phyloP scores from a whole-genome alignment of 257 asterid genomes.

The Dorcoceras hygrometricum region DNA sequence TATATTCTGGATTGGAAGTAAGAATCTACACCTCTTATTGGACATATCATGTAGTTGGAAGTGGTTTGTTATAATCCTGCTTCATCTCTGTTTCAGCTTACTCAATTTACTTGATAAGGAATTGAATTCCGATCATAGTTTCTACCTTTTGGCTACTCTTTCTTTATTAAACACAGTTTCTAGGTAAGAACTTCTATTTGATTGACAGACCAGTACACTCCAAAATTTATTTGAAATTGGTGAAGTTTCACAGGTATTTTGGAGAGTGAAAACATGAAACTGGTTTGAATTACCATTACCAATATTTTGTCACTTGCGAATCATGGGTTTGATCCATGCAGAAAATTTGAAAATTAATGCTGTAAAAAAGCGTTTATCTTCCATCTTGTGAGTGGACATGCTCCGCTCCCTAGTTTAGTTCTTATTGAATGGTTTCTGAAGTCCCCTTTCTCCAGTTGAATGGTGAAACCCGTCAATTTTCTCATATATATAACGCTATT shows the following conservation, averaged over 20 bases:
- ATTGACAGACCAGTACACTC: neutral
- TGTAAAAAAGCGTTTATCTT: neutral
- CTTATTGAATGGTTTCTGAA: slow-evolving; percentile 4
- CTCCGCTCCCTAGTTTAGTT: slow-evolving; percentile 5
- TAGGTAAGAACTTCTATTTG: slow-evolving; percentile 5
- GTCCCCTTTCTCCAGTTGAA: neutral
- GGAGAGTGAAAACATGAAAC: slow-evolving; percentile 13
- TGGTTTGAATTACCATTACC: neutral
- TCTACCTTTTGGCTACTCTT: slow-evolving; percentile 13
- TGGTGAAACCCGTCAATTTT: slow-evolving; percentile 5
- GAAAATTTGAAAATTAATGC: neutral
- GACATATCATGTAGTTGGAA: slow-evolving; percentile 22
- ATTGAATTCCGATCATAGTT: neutral
- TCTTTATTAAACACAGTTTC: slow-evolving; percentile 18
- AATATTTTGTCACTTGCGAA: neutral
- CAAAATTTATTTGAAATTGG: neutral
- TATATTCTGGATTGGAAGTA: slow-evolving; percentile 93
- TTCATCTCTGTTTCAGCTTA: neutral
- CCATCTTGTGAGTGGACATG: slow-evolving; percentile 2
- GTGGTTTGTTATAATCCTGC: neutral
- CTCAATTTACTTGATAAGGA: neutral
- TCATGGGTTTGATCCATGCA: neutral
- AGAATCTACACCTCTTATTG: slow-evolving; percentile 28
- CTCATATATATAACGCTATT: neutral
- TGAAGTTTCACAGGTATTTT: neutral